These are phyloP conservation scores for Colletotrichum neosansevieriae DNA, from an alignment of 2,329 filamentous ascomycete species.

Conservation along the genomic window DNA sequence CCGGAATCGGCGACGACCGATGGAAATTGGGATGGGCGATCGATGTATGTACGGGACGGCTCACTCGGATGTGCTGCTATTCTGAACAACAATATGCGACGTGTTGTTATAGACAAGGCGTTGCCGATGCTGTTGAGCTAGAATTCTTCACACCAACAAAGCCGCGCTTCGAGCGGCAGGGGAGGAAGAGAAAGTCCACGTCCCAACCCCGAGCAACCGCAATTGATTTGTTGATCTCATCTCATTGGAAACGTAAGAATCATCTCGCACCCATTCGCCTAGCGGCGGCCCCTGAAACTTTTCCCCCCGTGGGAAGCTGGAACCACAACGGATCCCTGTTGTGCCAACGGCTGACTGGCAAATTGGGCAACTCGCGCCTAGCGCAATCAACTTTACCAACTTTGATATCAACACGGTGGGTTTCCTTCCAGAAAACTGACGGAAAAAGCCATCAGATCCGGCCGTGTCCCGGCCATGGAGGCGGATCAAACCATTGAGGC, in stretches of 20 bases:
- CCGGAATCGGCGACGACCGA: background rate
- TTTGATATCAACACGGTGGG: constrained; percentile 1
- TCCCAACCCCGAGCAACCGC: background rate
- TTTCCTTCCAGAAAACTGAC: background rate
- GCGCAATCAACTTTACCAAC: background rate
- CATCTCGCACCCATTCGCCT: constrained; percentile 11
- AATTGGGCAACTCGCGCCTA: constrained; percentile 16
- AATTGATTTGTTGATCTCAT: background rate
- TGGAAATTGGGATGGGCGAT: constrained; percentile 1
- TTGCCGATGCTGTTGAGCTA: constrained; percentile 4
- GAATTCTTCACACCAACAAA: background rate
- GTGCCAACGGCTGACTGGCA: constrained; percentile 15
- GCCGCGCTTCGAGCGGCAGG: too few species aligned
- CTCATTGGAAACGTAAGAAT: constrained; percentile 22
- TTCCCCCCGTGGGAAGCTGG: constrained; percentile 16
- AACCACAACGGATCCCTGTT: constrained; percentile 1
- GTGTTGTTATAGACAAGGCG: background rate
- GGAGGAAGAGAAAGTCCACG: constrained; percentile 5
- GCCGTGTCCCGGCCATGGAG: constrained; percentile 3
- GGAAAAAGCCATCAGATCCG: background rate
- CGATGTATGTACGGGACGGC: background rate
- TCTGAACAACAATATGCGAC: background rate
- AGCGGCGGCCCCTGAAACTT: background rate
- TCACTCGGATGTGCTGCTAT: background rate
- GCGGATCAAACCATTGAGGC: constrained; percentile 17